Base-by-base conservation (phyloP, 208 protist species). In the Strigomonas culicis region DNA sequence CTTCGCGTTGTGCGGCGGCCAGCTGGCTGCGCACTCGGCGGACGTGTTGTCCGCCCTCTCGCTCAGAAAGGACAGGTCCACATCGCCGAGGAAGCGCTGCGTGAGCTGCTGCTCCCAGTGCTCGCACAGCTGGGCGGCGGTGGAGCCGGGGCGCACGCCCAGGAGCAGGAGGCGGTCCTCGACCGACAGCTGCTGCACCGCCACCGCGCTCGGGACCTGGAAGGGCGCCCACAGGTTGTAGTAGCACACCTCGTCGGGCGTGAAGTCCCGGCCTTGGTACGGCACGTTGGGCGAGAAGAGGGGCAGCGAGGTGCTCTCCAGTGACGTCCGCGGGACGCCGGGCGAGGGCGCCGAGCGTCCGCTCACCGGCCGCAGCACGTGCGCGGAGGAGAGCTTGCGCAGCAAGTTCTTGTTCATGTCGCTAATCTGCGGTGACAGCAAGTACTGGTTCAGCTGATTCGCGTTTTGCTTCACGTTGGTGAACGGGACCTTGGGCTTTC, bases 141-240 rank as follows among this genome's bases (percentile, higher is more conserved):
- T 30, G 25, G 52, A 58, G 24, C 60, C 46, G 10, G 60, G 60
- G n/a, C 25, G 41, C 27, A 65, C 32, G 13, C 56, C 56, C 11
- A 28, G 24, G 31, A 60, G 56, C 13, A 27, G 21, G 2, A 46
- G 4, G 4, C 31, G 31, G 30, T 60, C 56, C 8, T 60, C 56
- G 17, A 47, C 31, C 3, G 13, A 21, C 7, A 60, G 22, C 31
- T 44, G 30, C 28, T 28, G 10, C 30, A 60, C 24, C 19, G 10
- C 10, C 19, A 11, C 11, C 7, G 27, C 8, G 28, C 44, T 31
- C 30, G 56, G 56, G 2, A 31, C 30, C 27, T 28, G 21, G 7
- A 39, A 60, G 19, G 56, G 56, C 27, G 52, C 52, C 52, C 52
- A 58, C 30, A 7, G 17, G 25, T 22, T 24, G 52, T 58, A 58